A percentile compares a stretch with the other conserved stretches of the same genome.
phyloP scores from a whole-genome alignment of 805 yeast species.

The Ogataea dorogensis region DNA sequence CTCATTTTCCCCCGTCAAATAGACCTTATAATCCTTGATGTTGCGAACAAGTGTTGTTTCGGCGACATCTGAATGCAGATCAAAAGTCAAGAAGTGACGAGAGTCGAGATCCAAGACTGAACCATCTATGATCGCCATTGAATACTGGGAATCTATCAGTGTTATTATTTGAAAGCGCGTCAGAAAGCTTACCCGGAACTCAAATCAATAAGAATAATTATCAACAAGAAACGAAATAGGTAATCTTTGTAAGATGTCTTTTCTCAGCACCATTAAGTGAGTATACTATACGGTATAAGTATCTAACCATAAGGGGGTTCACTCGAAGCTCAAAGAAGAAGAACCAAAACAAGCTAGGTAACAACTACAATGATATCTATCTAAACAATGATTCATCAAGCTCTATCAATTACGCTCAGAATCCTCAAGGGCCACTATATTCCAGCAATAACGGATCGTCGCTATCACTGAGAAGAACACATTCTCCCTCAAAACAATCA shows the following conservation, averaged over 20 bases:
- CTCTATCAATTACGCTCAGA: slow-evolving; percentile 16
- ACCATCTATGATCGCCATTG: slow-evolving; percentile 13
- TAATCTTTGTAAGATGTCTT: slow-evolving; percentile 32
- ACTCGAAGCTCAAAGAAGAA: slow-evolving; percentile 47
- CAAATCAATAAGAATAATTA: slow-evolving; percentile 1
- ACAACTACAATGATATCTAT: slow-evolving; percentile 26
- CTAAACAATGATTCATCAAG: slow-evolving; percentile 24
- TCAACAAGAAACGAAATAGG: neutral
- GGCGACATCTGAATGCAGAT: slow-evolving; percentile 22
- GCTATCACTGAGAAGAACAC: slow-evolving; percentile 45
- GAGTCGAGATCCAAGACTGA: slow-evolving; percentile 18
- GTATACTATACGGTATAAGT: slow-evolving; percentile 15
- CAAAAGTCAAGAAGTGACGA: slow-evolving; percentile 18
- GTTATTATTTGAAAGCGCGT: slow-evolving; percentile 8
- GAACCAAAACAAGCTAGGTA: slow-evolving; percentile 28
- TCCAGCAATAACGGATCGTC: slow-evolving; percentile 44
- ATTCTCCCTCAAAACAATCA: slow-evolving; percentile 47
- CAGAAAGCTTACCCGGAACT: slow-evolving; percentile 11
- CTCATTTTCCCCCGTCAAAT: slow-evolving; percentile 23
- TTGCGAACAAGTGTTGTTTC: slow-evolving; percentile 14
- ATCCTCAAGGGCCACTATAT: slow-evolving; percentile 30
- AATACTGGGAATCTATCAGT: neutral
- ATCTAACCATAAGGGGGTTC: slow-evolving; percentile 60
- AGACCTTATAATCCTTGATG: slow-evolving; percentile 16
- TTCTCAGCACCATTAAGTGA: slow-evolving; percentile 38